Percentiles rank a stretch among this genome's conserved stretches.
Evolutionary conservation across 371 early-diverging fungal species (phyloP).

Genomic region (Apophysomyces elegans): DNA sequence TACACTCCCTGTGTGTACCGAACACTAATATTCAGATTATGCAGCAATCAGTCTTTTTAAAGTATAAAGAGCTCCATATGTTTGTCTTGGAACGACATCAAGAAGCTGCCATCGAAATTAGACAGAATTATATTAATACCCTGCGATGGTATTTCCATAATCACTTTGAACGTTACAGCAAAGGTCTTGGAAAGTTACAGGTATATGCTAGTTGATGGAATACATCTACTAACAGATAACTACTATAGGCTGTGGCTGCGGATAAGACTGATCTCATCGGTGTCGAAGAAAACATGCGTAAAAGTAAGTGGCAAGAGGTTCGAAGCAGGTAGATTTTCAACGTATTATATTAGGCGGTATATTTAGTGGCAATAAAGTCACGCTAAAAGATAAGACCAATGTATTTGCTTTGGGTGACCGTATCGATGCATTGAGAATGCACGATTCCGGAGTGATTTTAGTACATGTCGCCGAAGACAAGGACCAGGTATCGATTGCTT

Average conservation of each 20-base stretch:
- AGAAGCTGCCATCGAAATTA: slow-evolving; percentile 89
- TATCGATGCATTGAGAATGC: slow-evolving; percentile 67
- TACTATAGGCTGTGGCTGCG: slow-evolving; percentile 64
- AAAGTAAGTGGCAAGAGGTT: slow-evolving; percentile 40
- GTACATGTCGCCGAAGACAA: slow-evolving; percentile 82
- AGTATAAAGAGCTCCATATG: slow-evolving; percentile 85
- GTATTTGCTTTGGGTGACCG: slow-evolving; percentile 77
- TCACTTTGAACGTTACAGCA: slow-evolving; percentile 87
- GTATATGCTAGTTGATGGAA: slow-evolving; percentile 28
- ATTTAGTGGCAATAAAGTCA: slow-evolving; percentile 59
- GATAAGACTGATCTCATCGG: slow-evolving; percentile 87
- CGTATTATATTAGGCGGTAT: slow-evolving; percentile 42
- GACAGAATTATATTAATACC: slow-evolving; percentile 81
- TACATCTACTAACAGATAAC: background rate
- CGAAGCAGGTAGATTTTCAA: background rate
- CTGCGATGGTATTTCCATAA: slow-evolving; percentile 84
- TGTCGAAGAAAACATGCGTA: slow-evolving; percentile 73
- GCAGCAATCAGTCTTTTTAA: slow-evolving; percentile 86
- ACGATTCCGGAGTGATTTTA: slow-evolving; percentile 80
- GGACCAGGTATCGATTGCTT: slow-evolving; percentile 51
- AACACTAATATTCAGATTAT: slow-evolving; percentile 91
- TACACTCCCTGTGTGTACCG: slow-evolving; percentile 81
- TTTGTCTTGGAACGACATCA: slow-evolving; percentile 87
- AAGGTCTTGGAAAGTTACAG: slow-evolving; percentile 75
- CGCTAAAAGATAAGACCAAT: slow-evolving; percentile 75